Evolutionary conservation across 129 eudicot genomes (phyloP).

Genomic region (Dittrichia graveolens): DNA sequence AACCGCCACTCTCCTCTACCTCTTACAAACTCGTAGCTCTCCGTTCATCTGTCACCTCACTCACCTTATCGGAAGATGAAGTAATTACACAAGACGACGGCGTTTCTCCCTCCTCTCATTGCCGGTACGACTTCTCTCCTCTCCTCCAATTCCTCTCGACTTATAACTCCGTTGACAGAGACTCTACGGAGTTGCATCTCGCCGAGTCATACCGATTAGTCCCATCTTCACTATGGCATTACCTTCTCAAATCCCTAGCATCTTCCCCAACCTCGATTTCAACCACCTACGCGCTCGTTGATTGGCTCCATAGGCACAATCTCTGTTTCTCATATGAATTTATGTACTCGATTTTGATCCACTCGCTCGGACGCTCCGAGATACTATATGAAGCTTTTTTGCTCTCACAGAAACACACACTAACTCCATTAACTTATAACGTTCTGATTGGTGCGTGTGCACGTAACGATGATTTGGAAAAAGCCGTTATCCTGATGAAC

Average conservation of each 20-base stretch:
- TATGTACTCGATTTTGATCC: constrained; percentile 71
- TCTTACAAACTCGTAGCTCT: constrained; percentile 22
- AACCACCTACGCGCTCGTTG: constrained; percentile 61
- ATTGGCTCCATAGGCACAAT: constrained; percentile 75
- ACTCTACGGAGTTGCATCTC: constrained; percentile 61
- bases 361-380: constrained; percentile 74
- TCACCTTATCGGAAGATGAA: constrained; percentile 29
- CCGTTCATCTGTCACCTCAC: constrained; percentile 40
- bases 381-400: constrained; percentile 84
- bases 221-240: constrained; percentile 85
- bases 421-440: constrained; percentile 85
- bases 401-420: constrained; percentile 64
- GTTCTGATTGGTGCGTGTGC: constrained; percentile 93
- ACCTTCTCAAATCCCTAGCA: constrained; percentile 67
- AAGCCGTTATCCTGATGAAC: constrained; percentile 70
- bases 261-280: constrained; percentile 43
- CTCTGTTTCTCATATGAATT: constrained; percentile 80
- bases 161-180: constrained; percentile 27
- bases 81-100: constrained; percentile 38
- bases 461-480: constrained; percentile 75
- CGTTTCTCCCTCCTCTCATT: constrained; percentile 41
- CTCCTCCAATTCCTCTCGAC: constrained; percentile 71
- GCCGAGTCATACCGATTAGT: constrained; percentile 77
- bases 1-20: constrained; percentile 25
- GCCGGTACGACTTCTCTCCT: constrained; percentile 84